Base-by-base conservation (phyloP, 2,329 filamentous ascomycete genomes). In the Hypoxylon sp. region DNA sequence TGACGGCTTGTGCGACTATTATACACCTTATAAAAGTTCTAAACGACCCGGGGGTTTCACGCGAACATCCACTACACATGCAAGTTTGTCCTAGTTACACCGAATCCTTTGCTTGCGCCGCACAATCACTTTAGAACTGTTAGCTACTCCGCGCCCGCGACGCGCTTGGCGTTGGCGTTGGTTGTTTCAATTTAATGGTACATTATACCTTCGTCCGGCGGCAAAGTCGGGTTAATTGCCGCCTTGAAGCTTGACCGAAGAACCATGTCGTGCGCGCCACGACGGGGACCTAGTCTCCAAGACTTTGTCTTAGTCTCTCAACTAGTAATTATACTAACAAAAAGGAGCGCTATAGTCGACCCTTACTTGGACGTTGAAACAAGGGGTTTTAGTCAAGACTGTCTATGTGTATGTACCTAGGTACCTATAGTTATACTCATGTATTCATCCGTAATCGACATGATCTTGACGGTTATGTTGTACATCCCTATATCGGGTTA, bases 71-170 rank as follows among this genome's bases (percentile, higher is more conserved):
- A 55, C n/a, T n/a, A n/a, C n/a, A n/a, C n/a, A 54, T 41, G 56
- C 43, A 62, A 29, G 63, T 69, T 61, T 69, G 63, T 51, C 30
- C 32, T 55, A 2, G 63, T 66, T 69, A 61, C 63, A 69, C 60
- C 1, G 29, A 54, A 54, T 57, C n/a, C 39, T 39, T 37, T 45
- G 25, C 34, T 57, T 61, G 43, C 32, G 29, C 27, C 21, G 21
- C 27, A 23, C 37, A 48, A 23, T 14, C n/a, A 34, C 25, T 21
- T 30, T 34, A 27, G 12, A 21, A 27, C 11, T 25, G 27, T 19
- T 50, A 57, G 14, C 8, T 23, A 30, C 21, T 32, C n/a, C 27
- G 27, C 9, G 37, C 56, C 61, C 53, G 61, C 60, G 61, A 64
- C 56, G 64, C 58, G 63, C 43, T 54, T 53, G 45, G 64, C 58